phyloP scores from a whole-genome alignment of 2,329 filamentous ascomycete genomes.

The Zalaria obscura region DNA sequence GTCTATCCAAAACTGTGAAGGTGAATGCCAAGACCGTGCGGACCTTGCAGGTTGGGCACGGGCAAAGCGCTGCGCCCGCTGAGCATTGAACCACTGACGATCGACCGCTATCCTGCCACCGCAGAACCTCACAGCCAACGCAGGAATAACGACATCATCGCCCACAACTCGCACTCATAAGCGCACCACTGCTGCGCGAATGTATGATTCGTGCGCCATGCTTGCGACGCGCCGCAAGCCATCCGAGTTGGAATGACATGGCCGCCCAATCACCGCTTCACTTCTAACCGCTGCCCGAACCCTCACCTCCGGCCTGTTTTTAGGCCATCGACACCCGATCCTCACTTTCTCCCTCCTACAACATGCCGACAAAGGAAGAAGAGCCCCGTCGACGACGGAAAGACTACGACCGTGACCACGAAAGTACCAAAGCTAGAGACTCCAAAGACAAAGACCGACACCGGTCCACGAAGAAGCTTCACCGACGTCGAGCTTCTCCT shows the following conservation, averaged over 20 bases:
- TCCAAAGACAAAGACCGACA: constrained; percentile 13
- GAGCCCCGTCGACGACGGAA: constrained; percentile 22
- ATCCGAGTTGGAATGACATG: neutral
- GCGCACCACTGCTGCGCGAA: no score
- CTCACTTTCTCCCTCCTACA: neutral
- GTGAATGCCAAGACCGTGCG: no score
- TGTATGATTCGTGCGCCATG: neutral
- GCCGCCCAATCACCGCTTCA: neutral
- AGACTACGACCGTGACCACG: constrained; percentile 18
- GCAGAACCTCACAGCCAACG: no score
- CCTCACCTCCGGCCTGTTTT: neutral
- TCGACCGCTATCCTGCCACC: no score
- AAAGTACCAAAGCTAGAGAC: constrained; percentile 12
- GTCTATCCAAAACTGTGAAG: no score
- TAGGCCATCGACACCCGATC: neutral
- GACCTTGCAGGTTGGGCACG: no score
- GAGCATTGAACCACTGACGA: no score
- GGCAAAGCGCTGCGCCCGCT: no score
- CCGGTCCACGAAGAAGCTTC: constrained; percentile 7
- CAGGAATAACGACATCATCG: no score
- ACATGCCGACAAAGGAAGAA: constrained; percentile 5
- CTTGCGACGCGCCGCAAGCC: constrained; percentile 2
- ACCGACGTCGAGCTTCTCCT: constrained; percentile 8
- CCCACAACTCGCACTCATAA: no score
- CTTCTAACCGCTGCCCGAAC: neutral